Evolutionary conservation across 176 grass and related monocot species (phyloP).

Genomic region (Oropetium thomaeum): DNA sequence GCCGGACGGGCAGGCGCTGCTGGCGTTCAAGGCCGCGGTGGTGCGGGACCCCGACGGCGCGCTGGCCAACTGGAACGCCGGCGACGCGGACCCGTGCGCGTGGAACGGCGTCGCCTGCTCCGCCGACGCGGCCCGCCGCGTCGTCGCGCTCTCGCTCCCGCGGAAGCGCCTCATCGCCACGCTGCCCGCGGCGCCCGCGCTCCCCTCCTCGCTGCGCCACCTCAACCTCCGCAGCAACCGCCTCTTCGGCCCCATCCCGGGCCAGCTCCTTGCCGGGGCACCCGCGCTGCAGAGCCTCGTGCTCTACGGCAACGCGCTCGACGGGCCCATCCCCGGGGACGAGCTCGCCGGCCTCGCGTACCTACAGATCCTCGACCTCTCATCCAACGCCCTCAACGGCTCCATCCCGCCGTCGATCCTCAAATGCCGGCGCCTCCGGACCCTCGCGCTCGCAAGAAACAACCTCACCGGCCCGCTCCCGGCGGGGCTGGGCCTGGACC

Average conservation of each 20-base stretch:
- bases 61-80: constrained; percentile 68
- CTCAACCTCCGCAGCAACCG: constrained; percentile 77
- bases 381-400: constrained; percentile 65
- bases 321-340: constrained; percentile 47
- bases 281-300: constrained; percentile 74
- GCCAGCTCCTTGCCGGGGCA: constrained; percentile 26
- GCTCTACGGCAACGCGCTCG: constrained; percentile 71
- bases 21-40: constrained; percentile 66
- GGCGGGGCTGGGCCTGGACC: constrained; percentile 34
- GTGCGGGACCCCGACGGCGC: constrained; percentile 54
- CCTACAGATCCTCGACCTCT: constrained; percentile 90
- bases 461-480: constrained; percentile 56
- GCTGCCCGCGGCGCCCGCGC: constrained; percentile 41
- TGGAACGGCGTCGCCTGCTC: constrained; percentile 85
- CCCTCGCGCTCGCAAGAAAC: constrained; percentile 65
- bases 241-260: constrained; percentile 51
- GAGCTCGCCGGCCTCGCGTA: constrained; percentile 60
- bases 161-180: constrained; percentile 50
- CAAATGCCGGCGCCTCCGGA: constrained; percentile 65
- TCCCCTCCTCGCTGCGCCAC: constrained; percentile 65
- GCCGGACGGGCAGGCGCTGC: constrained; percentile 70
- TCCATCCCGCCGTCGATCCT: constrained; percentile 56
- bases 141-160: constrained; percentile 68
- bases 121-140: constrained; percentile 21
- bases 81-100: constrained; percentile 58